Conservation (phyloP, 371 early-diverging fungal genomes). For the Mortierella sp. region DNA sequence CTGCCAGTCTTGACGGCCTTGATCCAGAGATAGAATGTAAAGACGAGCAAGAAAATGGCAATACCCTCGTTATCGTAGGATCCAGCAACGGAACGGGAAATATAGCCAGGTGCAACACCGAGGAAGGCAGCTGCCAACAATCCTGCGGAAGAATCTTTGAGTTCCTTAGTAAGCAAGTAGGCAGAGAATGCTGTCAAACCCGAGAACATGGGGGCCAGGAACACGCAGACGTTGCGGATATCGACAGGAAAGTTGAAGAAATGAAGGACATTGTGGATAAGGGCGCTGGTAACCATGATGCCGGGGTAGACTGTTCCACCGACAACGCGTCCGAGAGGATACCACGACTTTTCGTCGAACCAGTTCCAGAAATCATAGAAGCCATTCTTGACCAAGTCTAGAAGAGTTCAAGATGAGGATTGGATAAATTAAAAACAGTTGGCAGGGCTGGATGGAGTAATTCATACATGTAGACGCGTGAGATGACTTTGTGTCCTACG, state of each 20-base stretch:
- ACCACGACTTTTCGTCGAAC: constrained; percentile 99
- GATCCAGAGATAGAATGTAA: constrained; percentile 97
- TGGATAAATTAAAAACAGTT: not conserved
- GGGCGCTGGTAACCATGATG: constrained; percentile 97
- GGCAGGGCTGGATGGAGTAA: not conserved
- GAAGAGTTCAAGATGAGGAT: not conserved
- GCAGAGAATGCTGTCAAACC: constrained; percentile 94
- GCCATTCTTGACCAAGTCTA: constrained; percentile 90
- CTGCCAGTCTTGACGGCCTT: constrained; percentile 95
- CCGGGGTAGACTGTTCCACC: constrained; percentile 99
- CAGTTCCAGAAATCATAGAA: constrained; percentile 99
- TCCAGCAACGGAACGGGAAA: constrained; percentile 99
- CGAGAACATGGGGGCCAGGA: constrained; percentile 96
- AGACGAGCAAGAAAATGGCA: constrained; percentile 97
- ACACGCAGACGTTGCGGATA: constrained; percentile 97
- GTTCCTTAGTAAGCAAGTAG: constrained; percentile 92
- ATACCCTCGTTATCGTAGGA: constrained; percentile 99
- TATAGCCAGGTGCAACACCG: constrained; percentile 98
- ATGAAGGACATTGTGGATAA: constrained; percentile 93
- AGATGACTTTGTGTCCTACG: constrained; percentile 57
- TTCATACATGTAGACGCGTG: not conserved
- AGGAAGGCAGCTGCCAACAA: constrained; percentile 97
- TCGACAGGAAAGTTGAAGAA: constrained; percentile 93
- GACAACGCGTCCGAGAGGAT: constrained; percentile 98
- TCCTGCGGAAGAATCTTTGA: constrained; percentile 93